These are phyloP conservation scores for Backusella westeae DNA, from an alignment of 192 early-diverging fungal genomes.

Conservation along the genomic window DNA sequence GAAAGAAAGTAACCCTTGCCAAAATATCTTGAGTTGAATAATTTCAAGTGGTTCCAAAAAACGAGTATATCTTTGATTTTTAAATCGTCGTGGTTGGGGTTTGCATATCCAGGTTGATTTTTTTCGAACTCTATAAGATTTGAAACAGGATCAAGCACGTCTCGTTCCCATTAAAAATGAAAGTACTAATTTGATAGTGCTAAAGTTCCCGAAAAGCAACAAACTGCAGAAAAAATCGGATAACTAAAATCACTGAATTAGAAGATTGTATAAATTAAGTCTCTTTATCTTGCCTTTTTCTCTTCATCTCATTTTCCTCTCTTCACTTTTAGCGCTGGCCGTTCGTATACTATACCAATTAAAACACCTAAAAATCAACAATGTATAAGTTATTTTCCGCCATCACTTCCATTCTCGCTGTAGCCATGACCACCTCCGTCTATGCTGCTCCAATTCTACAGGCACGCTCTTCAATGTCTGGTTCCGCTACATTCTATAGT, in stretches of 20 bases:
- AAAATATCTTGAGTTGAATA: neutral
- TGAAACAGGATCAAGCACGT: neutral
- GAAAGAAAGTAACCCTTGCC: neutral
- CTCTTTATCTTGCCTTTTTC: neutral
- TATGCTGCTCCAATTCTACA: neutral
- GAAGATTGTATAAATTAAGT: neutral
- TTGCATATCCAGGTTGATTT: neutral
- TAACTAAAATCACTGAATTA: slow-evolving; percentile 1
- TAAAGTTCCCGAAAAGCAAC: neutral
- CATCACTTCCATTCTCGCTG: neutral
- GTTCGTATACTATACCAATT: neutral
- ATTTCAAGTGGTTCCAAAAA: neutral
- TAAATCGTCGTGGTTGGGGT: neutral
- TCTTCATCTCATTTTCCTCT: neutral
- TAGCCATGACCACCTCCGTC: neutral
- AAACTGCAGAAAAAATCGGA: neutral
- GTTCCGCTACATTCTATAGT: slow-evolving; percentile 30
- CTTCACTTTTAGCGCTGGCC: neutral
- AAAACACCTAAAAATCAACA: neutral
- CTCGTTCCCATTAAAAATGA: neutral
- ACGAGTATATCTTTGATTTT: neutral
- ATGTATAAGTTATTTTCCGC: neutral
- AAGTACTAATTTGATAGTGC: neutral
- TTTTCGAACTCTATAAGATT: neutral
- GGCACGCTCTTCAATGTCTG: neutral